Base-by-base conservation (phyloP, 2,329 filamentous ascomycete species). In the Botryotinia globosa region DNA sequence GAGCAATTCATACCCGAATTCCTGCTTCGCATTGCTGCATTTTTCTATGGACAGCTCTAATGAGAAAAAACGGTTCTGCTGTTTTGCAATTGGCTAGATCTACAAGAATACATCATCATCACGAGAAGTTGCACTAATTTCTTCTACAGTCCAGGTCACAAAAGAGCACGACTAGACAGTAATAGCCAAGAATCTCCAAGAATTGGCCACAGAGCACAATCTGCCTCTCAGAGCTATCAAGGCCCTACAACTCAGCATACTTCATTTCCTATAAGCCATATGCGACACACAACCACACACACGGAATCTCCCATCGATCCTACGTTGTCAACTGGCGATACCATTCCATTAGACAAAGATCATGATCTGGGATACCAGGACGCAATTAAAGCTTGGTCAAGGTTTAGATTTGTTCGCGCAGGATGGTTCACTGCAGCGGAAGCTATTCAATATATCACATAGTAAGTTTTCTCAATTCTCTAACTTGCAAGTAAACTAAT, bases 401-500 rank as follows among this genome's bases (percentile, higher is more conserved):
- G 94, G 75, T 94, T 98, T 81, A 91, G 94, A 61, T 98, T 98
- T 80, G 95, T 98, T n/a, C 90, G 94, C 71, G 94, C 94, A 14
- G 96, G 96, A 16, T 98, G 95, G 95, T 96, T 99, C 81, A 97
- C 94, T 0, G 92, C 95, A 0, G 90, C 92, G 76, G 96, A 99
- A 82, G 95, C 94, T 34, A 94, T 98, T 81, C 90, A 91, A 61
- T 98, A 98, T 80, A 93, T 99, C 75, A 91, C 94, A 80, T 98
- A 98, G 91, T 93, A 86, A 79, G 89, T 83, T 51, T 56, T 62
- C 29, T 22, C 32, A 63, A 14, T 37, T 51, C 39, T 51, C 12
- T 6, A 3, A 34, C 56, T 14, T 5, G 8, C 14, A 18, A 63
- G 14, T 25, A 51, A 37, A 65, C 72, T 77, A 69, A 78, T 76